Evolutionary conservation across 2,329 filamentous ascomycete genomes (phyloP).

Genomic region (Pseudogymnoascus sp.): DNA sequence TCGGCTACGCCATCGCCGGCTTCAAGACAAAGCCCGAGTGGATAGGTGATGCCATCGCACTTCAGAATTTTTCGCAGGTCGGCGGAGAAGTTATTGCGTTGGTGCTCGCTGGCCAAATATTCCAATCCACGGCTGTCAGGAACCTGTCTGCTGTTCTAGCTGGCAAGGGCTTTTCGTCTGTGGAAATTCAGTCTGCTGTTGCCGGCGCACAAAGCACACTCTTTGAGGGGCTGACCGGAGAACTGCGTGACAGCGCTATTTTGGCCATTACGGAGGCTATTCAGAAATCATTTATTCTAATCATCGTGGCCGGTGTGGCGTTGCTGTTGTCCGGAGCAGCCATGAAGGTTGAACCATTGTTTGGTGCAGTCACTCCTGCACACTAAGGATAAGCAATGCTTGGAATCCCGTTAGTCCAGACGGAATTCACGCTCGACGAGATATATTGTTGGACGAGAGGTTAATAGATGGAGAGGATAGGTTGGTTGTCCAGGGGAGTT

Average conservation of each 20-base stretch:
- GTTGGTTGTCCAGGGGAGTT: too few relatives aligned
- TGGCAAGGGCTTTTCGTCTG: slow-evolving; percentile 15
- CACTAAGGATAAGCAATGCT: too few relatives aligned
- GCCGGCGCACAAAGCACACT: slow-evolving; percentile 13
- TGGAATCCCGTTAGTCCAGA: too few relatives aligned
- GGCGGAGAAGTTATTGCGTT: slow-evolving; percentile 28
- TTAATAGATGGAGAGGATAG: too few relatives aligned
- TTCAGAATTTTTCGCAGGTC: slow-evolving; percentile 30
- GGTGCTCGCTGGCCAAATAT: slow-evolving; percentile 30
- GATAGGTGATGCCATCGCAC: slow-evolving; percentile 27
- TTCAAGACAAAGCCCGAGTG: slow-evolving; percentile 26
- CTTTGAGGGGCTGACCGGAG: slow-evolving; percentile 4
- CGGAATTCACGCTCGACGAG: too few relatives aligned
- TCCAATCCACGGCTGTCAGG: slow-evolving; percentile 28
- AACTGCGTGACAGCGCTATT: not conserved
- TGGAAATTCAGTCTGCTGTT: slow-evolving; percentile 23
- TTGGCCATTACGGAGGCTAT: too few relatives aligned
- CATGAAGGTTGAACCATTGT: too few relatives aligned
- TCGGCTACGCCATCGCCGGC: slow-evolving; percentile 29
- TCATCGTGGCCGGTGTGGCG: too few relatives aligned
- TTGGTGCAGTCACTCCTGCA: too few relatives aligned
- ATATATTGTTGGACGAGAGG: too few relatives aligned
- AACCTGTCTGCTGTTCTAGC: slow-evolving; percentile 22
- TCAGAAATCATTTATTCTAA: too few relatives aligned
- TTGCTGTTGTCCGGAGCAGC: too few relatives aligned